Evolutionary conservation across 2,329 filamentous ascomycete species (phyloP).

Genomic region (Cytospora chrysosperma): DNA sequence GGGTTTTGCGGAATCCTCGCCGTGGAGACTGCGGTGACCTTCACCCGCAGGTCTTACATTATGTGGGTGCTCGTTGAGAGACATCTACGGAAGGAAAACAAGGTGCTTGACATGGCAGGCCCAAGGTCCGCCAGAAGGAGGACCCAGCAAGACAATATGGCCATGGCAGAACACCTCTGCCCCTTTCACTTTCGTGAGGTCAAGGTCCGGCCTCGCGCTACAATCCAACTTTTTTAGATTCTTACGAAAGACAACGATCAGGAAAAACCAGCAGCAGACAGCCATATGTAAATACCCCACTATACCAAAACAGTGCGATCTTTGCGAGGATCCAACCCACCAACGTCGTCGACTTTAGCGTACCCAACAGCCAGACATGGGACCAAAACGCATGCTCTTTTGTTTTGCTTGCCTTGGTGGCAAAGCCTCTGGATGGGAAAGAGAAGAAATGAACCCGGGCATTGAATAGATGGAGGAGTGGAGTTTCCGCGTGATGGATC

Average conservation of each 20-base stretch:
- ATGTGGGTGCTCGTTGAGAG: not conserved
- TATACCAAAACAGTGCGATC: slow-evolving; percentile 3
- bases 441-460: not conserved
- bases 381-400: not conserved
- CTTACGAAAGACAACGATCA: not conserved
- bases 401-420: not conserved
- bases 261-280: not conserved
- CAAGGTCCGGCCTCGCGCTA: not conserved
- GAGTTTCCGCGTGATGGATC: not conserved
- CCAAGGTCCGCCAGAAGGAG: not conserved
- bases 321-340: not conserved
- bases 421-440: not conserved
- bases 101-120: not conserved
- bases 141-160: not conserved
- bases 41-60: not conserved
- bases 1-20: not conserved
- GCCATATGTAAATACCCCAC: slow-evolving; percentile 13
- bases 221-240: not conserved
- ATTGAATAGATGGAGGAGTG: not conserved
- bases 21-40: not conserved
- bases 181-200: not conserved
- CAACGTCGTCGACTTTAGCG: not conserved
- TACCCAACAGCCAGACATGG: not conserved
- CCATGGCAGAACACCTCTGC: not conserved
- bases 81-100: not conserved